Percentiles rank a stretch among this genome's conserved stretches.
These are phyloP conservation scores for Russula abietina DNA, from an alignment of 768 basidiomycete genomes.

Conservation along the genomic window DNA sequence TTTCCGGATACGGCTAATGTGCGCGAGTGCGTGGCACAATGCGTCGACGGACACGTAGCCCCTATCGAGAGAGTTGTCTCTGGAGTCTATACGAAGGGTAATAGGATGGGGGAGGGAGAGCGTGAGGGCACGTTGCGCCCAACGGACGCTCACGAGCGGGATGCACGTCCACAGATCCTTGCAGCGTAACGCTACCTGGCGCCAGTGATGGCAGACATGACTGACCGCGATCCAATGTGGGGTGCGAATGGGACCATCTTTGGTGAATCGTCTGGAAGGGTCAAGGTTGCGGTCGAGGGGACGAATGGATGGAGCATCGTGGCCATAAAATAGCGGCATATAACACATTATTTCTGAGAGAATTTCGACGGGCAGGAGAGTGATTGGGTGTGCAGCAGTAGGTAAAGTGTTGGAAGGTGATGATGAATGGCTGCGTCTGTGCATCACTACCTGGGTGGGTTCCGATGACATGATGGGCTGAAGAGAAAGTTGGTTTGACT, in stretches of 20 bases:
- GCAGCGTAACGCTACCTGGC: slow-evolving; percentile 16
- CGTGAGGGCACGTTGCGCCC: slow-evolving; percentile 12
- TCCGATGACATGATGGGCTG: background rate
- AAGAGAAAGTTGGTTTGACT: background rate
- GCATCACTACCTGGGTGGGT: background rate
- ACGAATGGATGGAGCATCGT: slow-evolving; percentile 12
- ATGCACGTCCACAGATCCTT: slow-evolving; percentile 18
- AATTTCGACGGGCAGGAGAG: slow-evolving; percentile 12
- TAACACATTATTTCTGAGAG: slow-evolving; percentile 21
- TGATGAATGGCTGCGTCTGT: background rate
- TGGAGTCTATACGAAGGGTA: slow-evolving; percentile 11
- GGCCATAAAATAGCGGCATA: slow-evolving; percentile 12
- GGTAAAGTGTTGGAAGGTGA: background rate
- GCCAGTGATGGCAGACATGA: slow-evolving; percentile 21
- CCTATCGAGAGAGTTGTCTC: slow-evolving; percentile 14
- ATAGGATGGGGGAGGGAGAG: slow-evolving; percentile 19
- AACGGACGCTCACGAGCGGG: slow-evolving; percentile 13
- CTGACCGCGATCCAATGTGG: slow-evolving; percentile 23
- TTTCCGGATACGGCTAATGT: slow-evolving; percentile 7
- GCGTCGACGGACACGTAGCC: slow-evolving; percentile 18
- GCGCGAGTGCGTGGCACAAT: background rate
- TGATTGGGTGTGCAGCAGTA: slow-evolving; percentile 1
- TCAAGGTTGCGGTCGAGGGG: slow-evolving; percentile 13
- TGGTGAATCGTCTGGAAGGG: slow-evolving; percentile 12
- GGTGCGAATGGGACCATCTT: slow-evolving; percentile 15